phyloP scores from a whole-genome alignment of 805 yeast species.

The Kazachstania africana region DNA sequence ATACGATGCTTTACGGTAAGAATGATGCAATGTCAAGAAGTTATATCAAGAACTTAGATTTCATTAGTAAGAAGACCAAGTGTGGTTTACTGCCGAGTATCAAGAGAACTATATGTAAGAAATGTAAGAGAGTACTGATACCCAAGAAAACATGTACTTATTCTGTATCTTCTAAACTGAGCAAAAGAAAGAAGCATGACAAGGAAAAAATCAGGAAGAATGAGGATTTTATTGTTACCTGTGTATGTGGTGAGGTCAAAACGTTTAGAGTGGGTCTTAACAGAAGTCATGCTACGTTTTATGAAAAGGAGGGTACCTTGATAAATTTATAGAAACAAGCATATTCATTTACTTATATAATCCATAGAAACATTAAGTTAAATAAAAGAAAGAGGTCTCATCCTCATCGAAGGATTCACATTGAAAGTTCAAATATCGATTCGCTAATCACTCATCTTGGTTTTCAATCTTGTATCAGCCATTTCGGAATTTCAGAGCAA shows the following conservation, averaged over 20 bases:
- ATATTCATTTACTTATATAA: no score
- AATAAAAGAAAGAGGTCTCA: no score
- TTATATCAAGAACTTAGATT: conserved; percentile 42
- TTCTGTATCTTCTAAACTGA: conserved; percentile 25
- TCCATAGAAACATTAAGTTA: no score
- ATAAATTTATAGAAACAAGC: no score
- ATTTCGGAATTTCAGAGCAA: no score
- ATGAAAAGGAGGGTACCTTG: conserved; percentile 13
- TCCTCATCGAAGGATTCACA: no score
- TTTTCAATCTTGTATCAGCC: no score
- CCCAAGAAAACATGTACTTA: conserved; percentile 34
- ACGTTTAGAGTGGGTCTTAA: conserved; percentile 54
- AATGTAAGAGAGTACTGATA: conserved; percentile 41
- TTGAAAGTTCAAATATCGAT: no score
- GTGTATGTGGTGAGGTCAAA: conserved; percentile 42
- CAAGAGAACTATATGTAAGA: conserved; percentile 61
- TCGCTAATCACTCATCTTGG: no score
- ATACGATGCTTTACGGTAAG: not conserved
- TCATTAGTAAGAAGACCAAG: conserved; percentile 59
- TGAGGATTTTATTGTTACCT: conserved; percentile 39
- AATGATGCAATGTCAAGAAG: conserved; percentile 37
- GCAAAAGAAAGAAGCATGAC: not conserved
- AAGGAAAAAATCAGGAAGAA: conserved; percentile 24
- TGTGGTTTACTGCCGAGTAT: conserved; percentile 49
- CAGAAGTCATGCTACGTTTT: conserved; percentile 29